Evolutionary conservation across 345 rosid genomes (phyloP).

Genomic region (Camelina hispida): DNA sequence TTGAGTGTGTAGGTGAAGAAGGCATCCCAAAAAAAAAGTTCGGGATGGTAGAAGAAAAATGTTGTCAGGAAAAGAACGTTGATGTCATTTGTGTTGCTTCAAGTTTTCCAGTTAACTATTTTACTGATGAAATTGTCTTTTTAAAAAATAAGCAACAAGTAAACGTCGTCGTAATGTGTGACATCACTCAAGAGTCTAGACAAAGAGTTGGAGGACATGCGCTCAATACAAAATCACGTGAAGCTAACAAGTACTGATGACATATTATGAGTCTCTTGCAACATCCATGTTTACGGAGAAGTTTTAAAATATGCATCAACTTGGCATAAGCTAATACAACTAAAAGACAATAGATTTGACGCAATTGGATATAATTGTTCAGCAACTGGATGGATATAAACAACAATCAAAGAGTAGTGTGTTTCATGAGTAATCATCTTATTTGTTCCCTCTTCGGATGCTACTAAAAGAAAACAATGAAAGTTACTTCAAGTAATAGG

Average conservation of each 20-base stretch:
- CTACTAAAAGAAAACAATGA: no score
- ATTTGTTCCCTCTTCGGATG: no score
- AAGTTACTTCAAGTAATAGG: no score
- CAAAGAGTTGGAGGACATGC: constrained; percentile 13
- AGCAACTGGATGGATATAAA: no score
- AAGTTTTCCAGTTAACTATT: constrained; percentile 4
- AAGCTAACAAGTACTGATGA: constrained; percentile 14
- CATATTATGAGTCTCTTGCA: no score
- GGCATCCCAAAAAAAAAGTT: constrained; percentile 24
- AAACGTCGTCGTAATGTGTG: background rate
- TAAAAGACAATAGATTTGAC: no score
- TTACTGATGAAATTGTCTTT: constrained; percentile 8
- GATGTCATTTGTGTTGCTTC: constrained; percentile 31
- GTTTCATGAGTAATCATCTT: no score
- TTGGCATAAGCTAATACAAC: no score
- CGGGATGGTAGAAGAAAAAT: constrained; percentile 37
- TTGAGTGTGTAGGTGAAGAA: constrained; percentile 34
- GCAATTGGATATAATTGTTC: no score
- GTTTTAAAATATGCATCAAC: no score
- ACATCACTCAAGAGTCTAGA: constrained; percentile 5
- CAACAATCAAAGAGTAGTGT: no score
- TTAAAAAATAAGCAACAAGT: background rate
- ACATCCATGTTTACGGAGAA: no score
- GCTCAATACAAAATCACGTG: constrained; percentile 30
- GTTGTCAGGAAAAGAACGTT: constrained; percentile 19